These are phyloP conservation scores for Albugo laibachii DNA, from an alignment of 352 stramenopile genomes.

Conservation along the genomic window DNA sequence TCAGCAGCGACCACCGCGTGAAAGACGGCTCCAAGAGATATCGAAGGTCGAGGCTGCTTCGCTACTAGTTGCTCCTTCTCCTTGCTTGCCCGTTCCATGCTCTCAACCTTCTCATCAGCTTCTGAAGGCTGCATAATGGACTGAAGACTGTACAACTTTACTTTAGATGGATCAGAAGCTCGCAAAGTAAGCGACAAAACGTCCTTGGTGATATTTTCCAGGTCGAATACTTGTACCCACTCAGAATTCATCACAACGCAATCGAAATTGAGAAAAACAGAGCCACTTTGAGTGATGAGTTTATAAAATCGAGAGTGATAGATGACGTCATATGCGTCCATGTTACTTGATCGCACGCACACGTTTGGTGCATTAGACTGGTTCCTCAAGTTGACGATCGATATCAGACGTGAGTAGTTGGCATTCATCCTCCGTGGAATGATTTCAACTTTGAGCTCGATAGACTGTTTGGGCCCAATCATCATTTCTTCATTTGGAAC, in stretches of 20 bases:
- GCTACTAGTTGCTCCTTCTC: slow-evolving; percentile 1
- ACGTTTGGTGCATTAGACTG: slow-evolving; percentile 71
- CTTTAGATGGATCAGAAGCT: slow-evolving; percentile 44
- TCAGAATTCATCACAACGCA: slow-evolving; percentile 69
- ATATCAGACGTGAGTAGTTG: slow-evolving; percentile 77
- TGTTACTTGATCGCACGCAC: slow-evolving; percentile 78
- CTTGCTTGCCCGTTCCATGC: neutral
- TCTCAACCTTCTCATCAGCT: no score
- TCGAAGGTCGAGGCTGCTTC: no score
- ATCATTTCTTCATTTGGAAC: slow-evolving; percentile 77
- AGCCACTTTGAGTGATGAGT: slow-evolving; percentile 61
- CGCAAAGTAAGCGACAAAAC: slow-evolving; percentile 59
- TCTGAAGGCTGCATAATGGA: no score
- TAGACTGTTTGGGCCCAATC: slow-evolving; percentile 69
- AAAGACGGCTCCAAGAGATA: no score
- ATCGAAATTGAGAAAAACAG: slow-evolving; percentile 77
- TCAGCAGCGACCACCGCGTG: no score
- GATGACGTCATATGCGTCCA: slow-evolving; percentile 81
- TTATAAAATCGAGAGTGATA: slow-evolving; percentile 85
- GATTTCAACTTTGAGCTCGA: slow-evolving; percentile 78
- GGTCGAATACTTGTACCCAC: slow-evolving; percentile 72
- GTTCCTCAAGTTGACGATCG: slow-evolving; percentile 76
- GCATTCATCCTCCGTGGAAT: slow-evolving; percentile 78
- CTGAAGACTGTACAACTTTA: slow-evolving; percentile 46
- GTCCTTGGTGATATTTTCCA: slow-evolving; percentile 78